Evolutionary conservation across 1,139 yeast species (phyloP), one percentile per base, ranked within the genome.

Genomic region (Hansenula lynferdii): DNA sequence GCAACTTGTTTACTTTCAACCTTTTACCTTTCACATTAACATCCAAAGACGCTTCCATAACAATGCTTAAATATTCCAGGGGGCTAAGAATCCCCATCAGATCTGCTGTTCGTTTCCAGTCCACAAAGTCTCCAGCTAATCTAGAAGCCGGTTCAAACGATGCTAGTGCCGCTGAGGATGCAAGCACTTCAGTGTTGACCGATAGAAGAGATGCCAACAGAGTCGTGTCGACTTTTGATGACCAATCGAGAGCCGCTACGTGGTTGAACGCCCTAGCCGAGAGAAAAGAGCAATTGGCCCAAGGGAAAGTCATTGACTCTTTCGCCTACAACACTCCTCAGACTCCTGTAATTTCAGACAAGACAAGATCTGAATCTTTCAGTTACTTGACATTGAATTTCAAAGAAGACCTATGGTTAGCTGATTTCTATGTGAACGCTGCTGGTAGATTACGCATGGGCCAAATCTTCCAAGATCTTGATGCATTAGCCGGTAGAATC

Each of bases 381-480:
- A 72, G 86, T 15, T 85, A 73, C 53, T 70, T 86, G 41, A 65
- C 75, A 3, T 67, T 89, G 38, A 96, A 96, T 0, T 89, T 89
- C 65, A 85, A 85, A 56, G 85, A 84, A 44, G 96, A 89, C 57
- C 68, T 75, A 36, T 81, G 85, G 80, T 68, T 86, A 28, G 77
- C 95, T 50, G 97, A 89, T 57, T 79, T 92, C 34, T 89, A 89
- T 57, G 83, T 86, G 53, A 86, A 85, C 60, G 89, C 96, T 2
- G 83, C 80, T 42, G 97, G 97, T 18, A 73, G 96, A 47, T 71
- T 90, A 56, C 70, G 96, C 54, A 87, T 85, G 49, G 97, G 97
- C 23, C 96, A 87, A 59, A 69, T 90, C 51, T 87, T 90, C 64
- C 96, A 87, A 63, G 96, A 87, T 61, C 69, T 87, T 57, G 96